Evolutionary conservation across 768 basidiomycete genomes (phyloP).

Genomic region (Mycena venus): DNA sequence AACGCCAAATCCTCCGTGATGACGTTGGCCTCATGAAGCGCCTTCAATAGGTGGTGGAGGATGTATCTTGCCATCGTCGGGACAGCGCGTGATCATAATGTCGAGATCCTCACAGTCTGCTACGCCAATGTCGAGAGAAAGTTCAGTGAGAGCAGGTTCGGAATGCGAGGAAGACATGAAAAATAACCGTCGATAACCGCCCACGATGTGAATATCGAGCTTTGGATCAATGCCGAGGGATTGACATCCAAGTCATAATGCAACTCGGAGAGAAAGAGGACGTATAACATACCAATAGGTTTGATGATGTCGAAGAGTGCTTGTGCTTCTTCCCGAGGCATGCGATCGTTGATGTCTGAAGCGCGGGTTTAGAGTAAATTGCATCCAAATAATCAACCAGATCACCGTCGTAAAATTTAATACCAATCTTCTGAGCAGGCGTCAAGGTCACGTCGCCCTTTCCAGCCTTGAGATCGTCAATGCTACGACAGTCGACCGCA

Average conservation of each 20-base stretch:
- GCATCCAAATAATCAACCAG: background rate
- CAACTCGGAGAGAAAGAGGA: background rate
- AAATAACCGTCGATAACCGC: constrained; percentile 82
- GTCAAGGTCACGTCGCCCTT: constrained; percentile 75
- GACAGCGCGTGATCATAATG: constrained; percentile 84
- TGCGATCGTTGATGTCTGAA: constrained; percentile 59
- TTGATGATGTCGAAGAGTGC: constrained; percentile 81
- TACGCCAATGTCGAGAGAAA: constrained; percentile 71
- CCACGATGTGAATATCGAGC: constrained; percentile 89
- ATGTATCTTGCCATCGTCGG: constrained; percentile 84
- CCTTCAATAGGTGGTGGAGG: constrained; percentile 67
- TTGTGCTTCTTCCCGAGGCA: constrained; percentile 86
- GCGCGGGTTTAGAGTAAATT: background rate
- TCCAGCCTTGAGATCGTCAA: constrained; percentile 77
- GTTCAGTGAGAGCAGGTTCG: background rate
- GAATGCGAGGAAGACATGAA: background rate
- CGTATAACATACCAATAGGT: constrained; percentile 66
- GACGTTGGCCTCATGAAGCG: constrained; percentile 69
- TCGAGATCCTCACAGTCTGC: constrained; percentile 92
- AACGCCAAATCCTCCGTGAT: constrained; percentile 85
- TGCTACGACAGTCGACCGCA: constrained; percentile 77
- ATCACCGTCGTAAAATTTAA: constrained; percentile 78
- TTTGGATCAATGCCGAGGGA: constrained; percentile 80
- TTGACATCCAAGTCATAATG: constrained; percentile 44
- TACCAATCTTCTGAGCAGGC: constrained; percentile 73